Evolutionary conservation across 2,329 filamentous ascomycete genomes (phyloP), one percentile per base, ranked within the genome.

Genomic region (Penicillium sp.): DNA sequence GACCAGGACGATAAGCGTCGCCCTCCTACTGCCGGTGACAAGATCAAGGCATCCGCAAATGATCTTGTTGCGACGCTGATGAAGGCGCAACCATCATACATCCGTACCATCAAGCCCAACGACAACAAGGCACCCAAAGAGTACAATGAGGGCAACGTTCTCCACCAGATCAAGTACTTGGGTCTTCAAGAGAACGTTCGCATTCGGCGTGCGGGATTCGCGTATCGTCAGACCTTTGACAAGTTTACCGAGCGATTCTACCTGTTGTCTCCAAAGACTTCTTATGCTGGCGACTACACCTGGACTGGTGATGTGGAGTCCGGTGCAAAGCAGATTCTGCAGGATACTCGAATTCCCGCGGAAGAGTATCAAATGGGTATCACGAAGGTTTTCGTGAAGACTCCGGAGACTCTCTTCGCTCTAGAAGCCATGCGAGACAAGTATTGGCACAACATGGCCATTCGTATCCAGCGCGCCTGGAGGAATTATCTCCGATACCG

Each of bases 361-460:
- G 93, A 97, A 63, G 93, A 99, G 68, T 97, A 89, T 79, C 93
- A 99, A 72, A 88, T 99, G 80, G 93, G 93, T 73, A 88, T 93
- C 4, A 92, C 88, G 1, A 99, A 97, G 72, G 92, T 90, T 3
- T 99, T 99, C 65, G 95, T 99, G 76, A 97, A 99, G 72, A 91
- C 93, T 0, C 93, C 93, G 0, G 93, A 99, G 72, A 99, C 93
- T 0, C 76, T 99, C 2, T 99, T 99, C 65, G 93, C 93, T 2
- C 77, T 99, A 10, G 93, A 99, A 71, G 91, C 95, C 50, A 97
- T 99, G 92, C 83, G 93, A 66, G 93, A 99, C 68, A 81, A 89
- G 49, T 99, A 97, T 72, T 97, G 92, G 92, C 92, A 97, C 72
- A 99, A 97, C 73, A 97, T 99, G 93, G 93, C 93, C 3, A 95